phyloP scores from a whole-genome alignment of 176 grass and related monocot species.

The Olyra latifolia region DNA sequence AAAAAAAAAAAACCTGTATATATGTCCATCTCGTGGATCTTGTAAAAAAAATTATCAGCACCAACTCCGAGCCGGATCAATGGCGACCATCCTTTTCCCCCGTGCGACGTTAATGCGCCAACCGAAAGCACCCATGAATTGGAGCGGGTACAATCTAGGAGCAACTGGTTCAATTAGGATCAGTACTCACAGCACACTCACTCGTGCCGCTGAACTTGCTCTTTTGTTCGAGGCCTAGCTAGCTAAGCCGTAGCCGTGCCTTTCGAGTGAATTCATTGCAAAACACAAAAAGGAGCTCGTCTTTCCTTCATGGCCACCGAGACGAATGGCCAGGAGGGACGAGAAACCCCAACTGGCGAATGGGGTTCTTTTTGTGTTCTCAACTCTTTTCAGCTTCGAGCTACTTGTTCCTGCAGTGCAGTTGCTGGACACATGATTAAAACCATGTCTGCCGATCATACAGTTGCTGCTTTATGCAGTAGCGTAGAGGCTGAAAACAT shows the following conservation, averaged over 20 bases:
- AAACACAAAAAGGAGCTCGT: neutral
- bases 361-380: neutral
- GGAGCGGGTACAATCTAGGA: neutral
- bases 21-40: neutral
- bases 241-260: neutral
- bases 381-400: neutral
- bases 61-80: neutral
- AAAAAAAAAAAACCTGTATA: neutral
- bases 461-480: neutral
- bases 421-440: neutral
- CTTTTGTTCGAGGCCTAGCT: neutral
- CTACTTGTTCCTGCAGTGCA: neutral
- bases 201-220: neutral
- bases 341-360: neutral
- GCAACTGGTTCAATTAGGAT: neutral
- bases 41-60: neutral
- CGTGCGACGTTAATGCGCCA: slow-evolving; percentile 15
- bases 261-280: neutral
- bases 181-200: neutral
- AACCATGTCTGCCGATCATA: neutral
- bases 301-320: neutral
- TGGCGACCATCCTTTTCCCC: neutral
- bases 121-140: neutral
- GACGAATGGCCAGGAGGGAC: no score
- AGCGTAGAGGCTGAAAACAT: neutral